Evolutionary conservation across 495 filamentous ascomycete species (phyloP).

Genomic region (Xeromyces bisporus): DNA sequence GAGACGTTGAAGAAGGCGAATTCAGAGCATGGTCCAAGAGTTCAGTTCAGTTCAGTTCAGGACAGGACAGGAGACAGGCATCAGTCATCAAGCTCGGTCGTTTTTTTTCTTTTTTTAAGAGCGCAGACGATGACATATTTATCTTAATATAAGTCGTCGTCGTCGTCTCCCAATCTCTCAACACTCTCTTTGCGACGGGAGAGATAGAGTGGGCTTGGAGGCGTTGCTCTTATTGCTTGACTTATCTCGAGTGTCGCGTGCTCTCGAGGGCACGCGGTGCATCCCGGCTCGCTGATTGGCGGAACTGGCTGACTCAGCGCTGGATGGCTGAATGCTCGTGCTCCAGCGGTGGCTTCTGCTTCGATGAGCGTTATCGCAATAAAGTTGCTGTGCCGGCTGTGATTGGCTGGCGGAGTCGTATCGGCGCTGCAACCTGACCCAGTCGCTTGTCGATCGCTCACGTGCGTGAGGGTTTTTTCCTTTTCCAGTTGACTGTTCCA

Average conservation of each 20-base stretch:
- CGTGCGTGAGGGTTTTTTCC: conserved; percentile 3
- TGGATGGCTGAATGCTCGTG: conserved; percentile 5
- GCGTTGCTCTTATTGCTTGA: too few species aligned
- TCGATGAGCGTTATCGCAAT: too few species aligned
- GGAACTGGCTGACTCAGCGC: conserved; percentile 4
- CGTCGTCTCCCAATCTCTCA: not conserved
- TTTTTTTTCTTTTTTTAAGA: too few species aligned
- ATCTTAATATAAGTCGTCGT: not conserved
- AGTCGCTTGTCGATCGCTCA: not conserved
- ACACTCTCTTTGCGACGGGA: not conserved
- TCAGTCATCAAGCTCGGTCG: too few species aligned
- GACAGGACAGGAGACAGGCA: too few species aligned
- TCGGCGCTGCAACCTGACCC: too few species aligned
- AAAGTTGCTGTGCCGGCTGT: too few species aligned
- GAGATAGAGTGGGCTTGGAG: not conserved
- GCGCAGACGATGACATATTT: too few species aligned
- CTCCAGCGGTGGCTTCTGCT: conserved; percentile 9
- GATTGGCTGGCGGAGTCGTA: too few species aligned
- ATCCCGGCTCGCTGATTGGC: conserved; percentile 15
- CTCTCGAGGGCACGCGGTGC: conserved; percentile 24
- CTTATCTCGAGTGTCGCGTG: conserved; percentile 28
- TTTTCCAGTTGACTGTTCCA: conserved; percentile 3
- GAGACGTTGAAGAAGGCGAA: too few species aligned
- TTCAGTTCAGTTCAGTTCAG: too few species aligned
- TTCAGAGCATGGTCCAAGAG: too few species aligned